Conservation (phyloP, 768 basidiomycete genomes). For the Crucibulum laeve region DNA sequence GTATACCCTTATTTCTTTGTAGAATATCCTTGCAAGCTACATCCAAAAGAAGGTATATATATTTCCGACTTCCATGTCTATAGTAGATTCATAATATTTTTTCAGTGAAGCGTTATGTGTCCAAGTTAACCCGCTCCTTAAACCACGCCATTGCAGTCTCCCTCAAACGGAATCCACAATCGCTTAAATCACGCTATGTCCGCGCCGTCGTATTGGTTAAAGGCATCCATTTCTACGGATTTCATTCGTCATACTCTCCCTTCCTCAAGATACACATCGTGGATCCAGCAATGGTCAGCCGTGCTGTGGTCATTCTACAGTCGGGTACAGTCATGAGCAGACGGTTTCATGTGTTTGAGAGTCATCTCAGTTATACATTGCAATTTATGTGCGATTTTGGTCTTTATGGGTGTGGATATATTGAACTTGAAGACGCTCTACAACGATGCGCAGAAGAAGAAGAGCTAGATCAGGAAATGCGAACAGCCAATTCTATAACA, state of each 20-base stretch:
- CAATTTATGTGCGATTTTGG: constrained; percentile 97
- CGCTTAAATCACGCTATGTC: constrained; percentile 54
- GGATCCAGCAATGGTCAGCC: constrained; percentile 66
- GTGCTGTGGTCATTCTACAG: constrained; percentile 71
- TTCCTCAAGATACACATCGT: constrained; percentile 83
- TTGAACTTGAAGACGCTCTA: constrained; percentile 69
- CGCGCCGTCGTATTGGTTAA: constrained; percentile 84
- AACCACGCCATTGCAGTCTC: constrained; percentile 86
- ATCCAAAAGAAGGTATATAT: constrained; percentile 53
- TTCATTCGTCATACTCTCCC: constrained; percentile 76
- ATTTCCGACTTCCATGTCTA: constrained; percentile 1
- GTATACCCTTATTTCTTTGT: constrained; percentile 93
- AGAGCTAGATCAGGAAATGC: constrained; percentile 22
- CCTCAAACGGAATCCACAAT: constrained; percentile 65
- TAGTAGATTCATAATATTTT: constrained; percentile 3
- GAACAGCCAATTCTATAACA: constrained; percentile 5
- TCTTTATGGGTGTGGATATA: constrained; percentile 89
- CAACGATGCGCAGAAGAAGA: constrained; percentile 42
- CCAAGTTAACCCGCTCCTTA: constrained; percentile 66
- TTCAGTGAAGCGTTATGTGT: constrained; percentile 70
- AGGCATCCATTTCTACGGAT: constrained; percentile 95
- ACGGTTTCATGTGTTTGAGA: constrained; percentile 80
- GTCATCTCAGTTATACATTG: constrained; percentile 81
- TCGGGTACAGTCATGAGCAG: constrained; percentile 81
- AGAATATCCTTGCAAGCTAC: constrained; percentile 69